These are phyloP conservation scores for Grifola frondosa DNA, from an alignment of 1,284 basidiomycete genomes.

Conservation along the genomic window DNA sequence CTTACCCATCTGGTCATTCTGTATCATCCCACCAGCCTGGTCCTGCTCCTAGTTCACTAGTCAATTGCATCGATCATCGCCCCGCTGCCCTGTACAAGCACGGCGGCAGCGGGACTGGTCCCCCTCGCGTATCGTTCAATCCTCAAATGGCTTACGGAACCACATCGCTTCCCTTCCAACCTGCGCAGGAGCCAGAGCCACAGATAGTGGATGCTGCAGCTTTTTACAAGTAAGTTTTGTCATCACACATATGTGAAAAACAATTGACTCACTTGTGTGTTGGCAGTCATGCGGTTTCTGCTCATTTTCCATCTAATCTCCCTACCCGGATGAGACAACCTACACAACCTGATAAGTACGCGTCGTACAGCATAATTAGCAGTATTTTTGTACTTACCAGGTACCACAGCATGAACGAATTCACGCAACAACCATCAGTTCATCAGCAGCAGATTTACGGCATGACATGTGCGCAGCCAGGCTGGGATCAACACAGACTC, in stretches of 20 bases:
- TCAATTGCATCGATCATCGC: too few relatives aligned
- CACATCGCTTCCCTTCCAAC: constrained; percentile 10
- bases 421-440: too few relatives aligned
- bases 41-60: too few relatives aligned
- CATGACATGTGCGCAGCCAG: too few relatives aligned
- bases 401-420: too few relatives aligned
- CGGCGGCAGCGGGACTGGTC: not conserved
- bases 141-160: constrained; percentile 48
- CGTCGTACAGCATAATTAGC: too few relatives aligned
- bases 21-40: too few relatives aligned
- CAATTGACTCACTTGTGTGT: not conserved
- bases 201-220: constrained; percentile 37
- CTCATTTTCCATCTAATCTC: constrained; percentile 18
- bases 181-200: constrained; percentile 13
- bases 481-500: too few relatives aligned
- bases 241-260: too few relatives aligned
- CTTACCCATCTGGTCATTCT: too few relatives aligned
- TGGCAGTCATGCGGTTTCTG: constrained; percentile 23
- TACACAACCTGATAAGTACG: constrained; percentile 7
- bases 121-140: constrained; percentile 35
- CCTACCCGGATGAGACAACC: constrained; percentile 12
- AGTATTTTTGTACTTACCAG: too few relatives aligned
- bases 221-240: constrained; percentile 54
- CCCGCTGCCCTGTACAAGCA: not conserved
- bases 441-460: too few relatives aligned